Evolutionary conservation across 2,329 filamentous ascomycete species (phyloP), one percentile per base, ranked within the genome.

Genomic region (Fonsecaea monophora): DNA sequence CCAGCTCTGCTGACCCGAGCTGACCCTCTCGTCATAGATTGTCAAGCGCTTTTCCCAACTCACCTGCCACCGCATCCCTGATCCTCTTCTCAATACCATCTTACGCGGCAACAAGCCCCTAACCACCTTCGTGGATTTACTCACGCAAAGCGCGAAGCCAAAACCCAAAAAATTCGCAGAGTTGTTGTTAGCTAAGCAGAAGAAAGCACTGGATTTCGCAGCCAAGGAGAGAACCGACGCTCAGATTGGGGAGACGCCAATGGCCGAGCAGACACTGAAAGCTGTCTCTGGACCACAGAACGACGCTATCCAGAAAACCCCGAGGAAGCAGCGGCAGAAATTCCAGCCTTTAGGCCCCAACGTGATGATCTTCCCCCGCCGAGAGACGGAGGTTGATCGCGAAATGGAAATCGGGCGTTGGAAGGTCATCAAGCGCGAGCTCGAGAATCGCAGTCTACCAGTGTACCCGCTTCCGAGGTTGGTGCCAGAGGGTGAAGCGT

Each of bases 1-100:
- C 9, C 2, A 15, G 40, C 4, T 4, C 6, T 32, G 30, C n/a
- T 55, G 15, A 53, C 2, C n/a, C 4, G 18, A 32, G 74, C 67
- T 64, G 42, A 70, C 71, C n/a, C 15, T 37, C 25, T 37, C 53
- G 37, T 13, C 57, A 18, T 60, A 97, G 94, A 84, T 95, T 71
- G 82, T 89, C 74, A 96, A 97, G 81, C 89, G 92, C 66, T 82
- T 93, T 68, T 87, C 90, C 77, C 91, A 95, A 77, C 83, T 96
- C 67, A 94, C 90, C n/a, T 92, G 92, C 68, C 86, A 89, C 68
- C 86, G 87, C 66, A 83, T 97, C 71, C 83, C 90, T 15, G 94
- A 97, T 78, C 82, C 86, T 55, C 84, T 86, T 71, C 85, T 96
- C 68, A 80, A 82, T 58, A 80, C 82, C 53, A 82, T 87, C n/a